These are phyloP conservation scores for Vachellia pachyceras DNA, from an alignment of 306 rosid genomes.

Conservation along the genomic window DNA sequence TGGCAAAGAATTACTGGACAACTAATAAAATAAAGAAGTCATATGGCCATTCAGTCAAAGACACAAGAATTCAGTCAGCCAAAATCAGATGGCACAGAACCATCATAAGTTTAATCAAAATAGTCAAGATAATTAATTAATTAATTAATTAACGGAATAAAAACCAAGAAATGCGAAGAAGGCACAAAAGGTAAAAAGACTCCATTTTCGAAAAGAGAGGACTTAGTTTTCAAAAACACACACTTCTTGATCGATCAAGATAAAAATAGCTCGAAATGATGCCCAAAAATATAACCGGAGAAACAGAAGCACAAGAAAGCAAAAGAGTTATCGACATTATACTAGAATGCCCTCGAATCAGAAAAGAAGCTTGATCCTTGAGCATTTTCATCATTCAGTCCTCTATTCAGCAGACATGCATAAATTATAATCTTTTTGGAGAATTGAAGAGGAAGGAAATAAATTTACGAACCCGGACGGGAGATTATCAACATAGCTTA, in stretches of 20 bases:
- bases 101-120: background rate
- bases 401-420: background rate
- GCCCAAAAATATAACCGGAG: background rate
- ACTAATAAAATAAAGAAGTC: background rate
- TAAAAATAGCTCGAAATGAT: background rate
- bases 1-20: slow-evolving; percentile 16
- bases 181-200: background rate
- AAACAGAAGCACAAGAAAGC: background rate
- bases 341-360: background rate
- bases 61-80: background rate
- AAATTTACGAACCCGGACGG: slow-evolving; percentile 76
- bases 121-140: background rate
- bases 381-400: background rate
- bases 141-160: too few relatives aligned
- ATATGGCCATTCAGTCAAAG: slow-evolving; percentile 2
- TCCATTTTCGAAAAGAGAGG: background rate
- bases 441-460: background rate
- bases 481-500: slow-evolving; percentile 87
- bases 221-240: background rate
- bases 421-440: background rate
- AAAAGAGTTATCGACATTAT: background rate
- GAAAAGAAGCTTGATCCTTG: background rate
- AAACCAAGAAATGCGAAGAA: background rate
- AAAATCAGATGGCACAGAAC: slow-evolving; percentile 15
- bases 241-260: background rate